Evolutionary conservation across 2,329 filamentous ascomycete genomes (phyloP).

Genomic region (Fusarium stilboides): DNA sequence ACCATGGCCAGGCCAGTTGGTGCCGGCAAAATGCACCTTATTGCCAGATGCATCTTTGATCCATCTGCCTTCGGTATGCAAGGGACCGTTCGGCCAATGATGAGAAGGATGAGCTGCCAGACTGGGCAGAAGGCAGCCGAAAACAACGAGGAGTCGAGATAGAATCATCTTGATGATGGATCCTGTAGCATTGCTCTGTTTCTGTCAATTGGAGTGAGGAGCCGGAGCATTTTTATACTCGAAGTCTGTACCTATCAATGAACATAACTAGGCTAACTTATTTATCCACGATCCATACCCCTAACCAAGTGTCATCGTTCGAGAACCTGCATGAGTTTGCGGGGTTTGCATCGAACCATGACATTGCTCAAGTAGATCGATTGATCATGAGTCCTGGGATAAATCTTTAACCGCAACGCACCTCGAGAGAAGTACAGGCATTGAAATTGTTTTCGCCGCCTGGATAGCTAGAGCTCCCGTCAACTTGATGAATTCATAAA

Average conservation of each 20-base stretch:
- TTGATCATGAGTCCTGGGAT: too few relatives aligned
- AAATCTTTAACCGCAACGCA: not conserved
- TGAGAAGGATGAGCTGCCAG: not conserved
- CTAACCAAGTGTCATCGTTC: not conserved
- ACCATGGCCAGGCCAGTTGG: constrained; percentile 73
- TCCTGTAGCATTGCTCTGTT: not conserved
- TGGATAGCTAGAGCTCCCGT: too few relatives aligned
- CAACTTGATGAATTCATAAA: too few relatives aligned
- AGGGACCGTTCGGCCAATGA: constrained; percentile 51
- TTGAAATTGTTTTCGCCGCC: too few relatives aligned
- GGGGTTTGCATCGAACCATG: not conserved
- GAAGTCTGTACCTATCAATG: not conserved
- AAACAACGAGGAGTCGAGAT: not conserved
- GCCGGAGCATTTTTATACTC: not conserved
- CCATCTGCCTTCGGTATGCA: constrained; percentile 58
- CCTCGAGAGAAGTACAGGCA: too few relatives aligned
- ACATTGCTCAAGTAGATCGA: not conserved
- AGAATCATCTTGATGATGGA: not conserved
- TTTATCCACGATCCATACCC: too few relatives aligned
- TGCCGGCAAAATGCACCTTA: constrained; percentile 66
- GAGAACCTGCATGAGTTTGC: not conserved
- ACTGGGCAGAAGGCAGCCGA: not conserved
- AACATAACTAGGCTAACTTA: not conserved
- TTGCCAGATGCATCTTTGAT: constrained; percentile 60
- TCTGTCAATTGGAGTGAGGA: not conserved